These are phyloP conservation scores for Heritiera fomes DNA, from an alignment of 345 rosid genomes.

Conservation along the genomic window DNA sequence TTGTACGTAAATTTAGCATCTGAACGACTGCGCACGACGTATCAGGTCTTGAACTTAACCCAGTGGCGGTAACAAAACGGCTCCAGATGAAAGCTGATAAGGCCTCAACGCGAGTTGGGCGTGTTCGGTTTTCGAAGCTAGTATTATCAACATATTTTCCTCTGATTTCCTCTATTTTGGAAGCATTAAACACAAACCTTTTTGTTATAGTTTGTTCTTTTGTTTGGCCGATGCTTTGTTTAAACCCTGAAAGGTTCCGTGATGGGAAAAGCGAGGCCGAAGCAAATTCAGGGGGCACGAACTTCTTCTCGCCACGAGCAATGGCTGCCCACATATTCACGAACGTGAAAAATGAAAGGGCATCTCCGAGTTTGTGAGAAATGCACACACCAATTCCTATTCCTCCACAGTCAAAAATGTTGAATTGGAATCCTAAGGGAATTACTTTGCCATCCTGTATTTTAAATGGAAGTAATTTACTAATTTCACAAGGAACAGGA, in stretches of 20 bases:
- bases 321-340: not conserved
- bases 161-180: not conserved
- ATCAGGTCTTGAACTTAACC: not conserved
- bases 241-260: no score
- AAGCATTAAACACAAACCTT: not conserved
- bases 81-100: constrained; percentile 6
- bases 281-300: no score
- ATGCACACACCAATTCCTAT: not conserved
- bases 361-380: constrained; percentile 2
- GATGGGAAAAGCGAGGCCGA: no score
- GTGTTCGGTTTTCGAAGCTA: not conserved
- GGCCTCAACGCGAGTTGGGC: constrained; percentile 23
- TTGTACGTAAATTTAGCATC: constrained; percentile 37
- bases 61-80: not conserved
- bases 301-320: not conserved
- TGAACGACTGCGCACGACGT: constrained; percentile 11
- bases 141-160: not conserved
- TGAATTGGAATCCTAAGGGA: constrained; percentile 33
- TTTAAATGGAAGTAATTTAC: constrained; percentile 31
- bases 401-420: not conserved
- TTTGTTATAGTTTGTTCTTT: no score
- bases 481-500: constrained; percentile 22
- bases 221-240: not conserved
- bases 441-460: constrained; percentile 19
- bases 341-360: not conserved